Conservation (phyloP, 352 stramenopile genomes). For the Phytophthora pistaciae region DNA sequence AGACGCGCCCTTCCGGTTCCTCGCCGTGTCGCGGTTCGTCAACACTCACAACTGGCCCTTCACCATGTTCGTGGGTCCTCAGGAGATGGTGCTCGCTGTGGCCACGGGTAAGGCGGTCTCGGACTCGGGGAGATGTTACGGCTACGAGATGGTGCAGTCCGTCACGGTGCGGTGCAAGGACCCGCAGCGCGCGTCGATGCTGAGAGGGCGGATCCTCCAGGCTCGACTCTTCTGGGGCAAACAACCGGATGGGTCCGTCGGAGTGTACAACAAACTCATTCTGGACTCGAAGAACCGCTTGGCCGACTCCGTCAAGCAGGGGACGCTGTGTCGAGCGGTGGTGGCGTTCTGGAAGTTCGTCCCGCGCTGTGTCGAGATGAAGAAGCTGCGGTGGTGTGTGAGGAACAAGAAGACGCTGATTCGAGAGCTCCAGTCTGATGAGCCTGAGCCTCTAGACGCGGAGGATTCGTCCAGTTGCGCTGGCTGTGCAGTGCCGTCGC, state of each 20-base stretch:
- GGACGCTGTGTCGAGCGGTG: conserved; percentile 21
- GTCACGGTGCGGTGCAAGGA: conserved; percentile 12
- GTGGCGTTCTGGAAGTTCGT: conserved; percentile 34
- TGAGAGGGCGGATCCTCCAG: conserved; percentile 18
- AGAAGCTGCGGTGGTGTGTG: conserved; percentile 37
- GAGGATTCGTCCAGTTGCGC: conserved; percentile 4
- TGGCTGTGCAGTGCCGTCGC: conserved; percentile 3
- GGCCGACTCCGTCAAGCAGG: conserved; percentile 26
- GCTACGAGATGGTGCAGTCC: conserved; percentile 37
- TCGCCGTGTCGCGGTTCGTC: conserved; percentile 26
- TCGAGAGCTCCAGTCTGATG: conserved; percentile 4
- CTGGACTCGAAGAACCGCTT: conserved; percentile 29
- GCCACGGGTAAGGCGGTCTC: conserved; percentile 18
- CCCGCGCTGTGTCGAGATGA: conserved; percentile 29
- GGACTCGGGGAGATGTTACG: conserved; percentile 14
- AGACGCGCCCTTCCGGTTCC: conserved; percentile 11
- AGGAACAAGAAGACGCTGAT: conserved; percentile 34
- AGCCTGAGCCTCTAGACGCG: background rate
- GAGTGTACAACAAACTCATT: conserved; percentile 35
- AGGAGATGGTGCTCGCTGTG: conserved; percentile 23
- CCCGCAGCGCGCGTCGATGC: conserved; percentile 7
- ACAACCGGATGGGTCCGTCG: conserved; percentile 20
- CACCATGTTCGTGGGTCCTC: conserved; percentile 25
- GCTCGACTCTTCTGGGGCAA: conserved; percentile 34
- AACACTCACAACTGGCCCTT: conserved; percentile 26